Conservation (phyloP, 495 filamentous ascomycete species). For the Symbiotaphrina buchneri region DNA sequence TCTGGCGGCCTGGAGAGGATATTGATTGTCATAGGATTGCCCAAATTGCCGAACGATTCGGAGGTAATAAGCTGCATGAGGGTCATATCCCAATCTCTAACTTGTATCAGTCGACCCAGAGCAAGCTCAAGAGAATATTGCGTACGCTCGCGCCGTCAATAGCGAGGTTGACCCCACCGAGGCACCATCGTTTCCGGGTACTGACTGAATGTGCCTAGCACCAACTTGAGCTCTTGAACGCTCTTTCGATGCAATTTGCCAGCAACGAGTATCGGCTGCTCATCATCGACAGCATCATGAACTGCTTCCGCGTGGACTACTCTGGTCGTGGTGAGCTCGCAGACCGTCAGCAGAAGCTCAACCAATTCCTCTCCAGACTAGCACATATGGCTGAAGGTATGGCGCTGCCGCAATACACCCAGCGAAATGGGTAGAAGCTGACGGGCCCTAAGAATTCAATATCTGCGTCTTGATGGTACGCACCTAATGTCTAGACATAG, state of each 20-base stretch:
- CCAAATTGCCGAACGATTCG: constrained; percentile 58
- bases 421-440: neutral
- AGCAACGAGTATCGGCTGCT: constrained; percentile 48
- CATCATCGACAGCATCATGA: constrained; percentile 62
- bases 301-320: constrained; percentile 56
- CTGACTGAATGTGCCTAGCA: constrained; percentile 17
- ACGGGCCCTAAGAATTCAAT: constrained; percentile 37
- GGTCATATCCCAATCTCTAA: constrained; percentile 1
- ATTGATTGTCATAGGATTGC: constrained; percentile 21
- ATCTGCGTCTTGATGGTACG: constrained; percentile 49
- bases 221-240: constrained; percentile 47
- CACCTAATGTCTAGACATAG: neutral
- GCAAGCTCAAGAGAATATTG: constrained; percentile 50
- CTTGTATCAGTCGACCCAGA: constrained; percentile 28
- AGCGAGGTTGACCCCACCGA: constrained; percentile 38
- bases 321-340: constrained; percentile 53
- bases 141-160: constrained; percentile 48
- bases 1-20: too few relatives aligned
- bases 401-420: constrained; percentile 2
- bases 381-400: constrained; percentile 53
- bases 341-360: constrained; percentile 56
- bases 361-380: constrained; percentile 43
- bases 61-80: constrained; percentile 11
- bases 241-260: constrained; percentile 39
- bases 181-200: neutral